Evolutionary conservation across 352 stramenopile species (phyloP), one percentile per base, ranked within the genome.

Genomic region (Elongisporangium senticosum): DNA sequence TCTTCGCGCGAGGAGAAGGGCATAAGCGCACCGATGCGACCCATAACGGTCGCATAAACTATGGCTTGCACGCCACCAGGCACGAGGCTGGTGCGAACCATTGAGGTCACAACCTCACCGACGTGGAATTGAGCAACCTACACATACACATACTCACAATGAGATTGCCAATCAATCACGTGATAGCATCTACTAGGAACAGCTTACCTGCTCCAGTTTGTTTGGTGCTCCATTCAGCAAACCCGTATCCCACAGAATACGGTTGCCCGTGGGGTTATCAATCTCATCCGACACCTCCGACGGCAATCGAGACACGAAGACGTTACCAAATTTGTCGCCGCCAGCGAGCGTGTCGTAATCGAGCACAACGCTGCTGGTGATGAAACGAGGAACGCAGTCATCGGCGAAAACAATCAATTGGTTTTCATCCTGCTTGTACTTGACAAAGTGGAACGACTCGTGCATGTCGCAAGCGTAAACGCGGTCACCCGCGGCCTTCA

Each of bases 261-360:
- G 89, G 58, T 98, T 97, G 8, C 97, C 97, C 1, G 95, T 96
- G 13, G 96, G 84, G 61, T 98, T 98, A 59, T 98, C 90, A n/a
- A 97, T 90, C 61, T 98, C 93, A 56, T 98, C 96, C n/a, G 97
- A 96, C 1, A 95, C 85, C 58, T 96, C 86, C 0, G 83, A 86
- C 50, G 96, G 96, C 49, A 99, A 63, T 11, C 97, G 84, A 40
- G 98, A 75, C 15, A 99, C 84, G 59, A 98, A 99, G 11, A 99
- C 75, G 74, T 99, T 99, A 37, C 98, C 98, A 74, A 99, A 99
- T 69, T 99, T 99, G 79, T 99, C 97, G 1, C 86, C 96, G 52
- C 97, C 97, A 7, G 96, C 97, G 33, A 99, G 86, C 20, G 97
- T 99, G 64, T 99, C 97, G 67, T 98, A 98, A 77, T 99, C 98